Conservation (phyloP, 441 rosid genomes). For the Kokia cookei region DNA sequence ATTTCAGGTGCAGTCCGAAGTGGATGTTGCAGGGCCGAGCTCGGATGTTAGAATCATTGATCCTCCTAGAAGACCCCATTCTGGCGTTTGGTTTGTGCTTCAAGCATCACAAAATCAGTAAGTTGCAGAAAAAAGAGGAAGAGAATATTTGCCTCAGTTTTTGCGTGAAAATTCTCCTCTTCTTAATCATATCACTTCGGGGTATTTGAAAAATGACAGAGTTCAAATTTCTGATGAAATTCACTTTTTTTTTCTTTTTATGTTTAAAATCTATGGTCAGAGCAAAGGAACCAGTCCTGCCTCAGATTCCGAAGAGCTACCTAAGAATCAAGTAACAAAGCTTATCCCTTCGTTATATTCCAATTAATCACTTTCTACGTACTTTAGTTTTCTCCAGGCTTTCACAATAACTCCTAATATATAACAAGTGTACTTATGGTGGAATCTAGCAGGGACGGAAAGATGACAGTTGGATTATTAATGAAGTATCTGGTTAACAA, state of each 20-base stretch:
- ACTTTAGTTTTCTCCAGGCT: not conserved
- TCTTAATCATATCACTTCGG: not conserved
- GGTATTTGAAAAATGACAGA: no score
- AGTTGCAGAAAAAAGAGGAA: slow-evolving; percentile 23
- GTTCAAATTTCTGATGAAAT: not conserved
- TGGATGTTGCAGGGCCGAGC: slow-evolving; percentile 66
- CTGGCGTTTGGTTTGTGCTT: slow-evolving; percentile 93
- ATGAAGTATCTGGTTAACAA: slow-evolving; percentile 93
- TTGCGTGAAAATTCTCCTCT: not conserved
- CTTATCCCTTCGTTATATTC: not conserved
- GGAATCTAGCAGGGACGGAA: slow-evolving; percentile 66
- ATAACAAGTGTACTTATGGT: not conserved
- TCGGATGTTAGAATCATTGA: slow-evolving; percentile 62
- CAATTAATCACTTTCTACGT: not conserved
- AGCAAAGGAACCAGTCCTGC: slow-evolving; percentile 78
- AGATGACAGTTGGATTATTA: slow-evolving; percentile 87
- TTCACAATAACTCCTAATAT: not conserved
- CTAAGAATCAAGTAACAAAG: slow-evolving; percentile 85
- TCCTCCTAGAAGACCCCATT: slow-evolving; percentile 75
- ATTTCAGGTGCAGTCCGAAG: slow-evolving; percentile 38
- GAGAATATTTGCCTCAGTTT: not conserved
- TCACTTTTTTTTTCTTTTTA: slow-evolving; percentile 1
- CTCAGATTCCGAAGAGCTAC: slow-evolving; percentile 93
- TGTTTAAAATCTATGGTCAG: slow-evolving; percentile 27
- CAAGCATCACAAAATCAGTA: slow-evolving; percentile 93